phyloP scores from a whole-genome alignment of 2,329 filamentous ascomycete species.

The Coniochaeta ligniaria region DNA sequence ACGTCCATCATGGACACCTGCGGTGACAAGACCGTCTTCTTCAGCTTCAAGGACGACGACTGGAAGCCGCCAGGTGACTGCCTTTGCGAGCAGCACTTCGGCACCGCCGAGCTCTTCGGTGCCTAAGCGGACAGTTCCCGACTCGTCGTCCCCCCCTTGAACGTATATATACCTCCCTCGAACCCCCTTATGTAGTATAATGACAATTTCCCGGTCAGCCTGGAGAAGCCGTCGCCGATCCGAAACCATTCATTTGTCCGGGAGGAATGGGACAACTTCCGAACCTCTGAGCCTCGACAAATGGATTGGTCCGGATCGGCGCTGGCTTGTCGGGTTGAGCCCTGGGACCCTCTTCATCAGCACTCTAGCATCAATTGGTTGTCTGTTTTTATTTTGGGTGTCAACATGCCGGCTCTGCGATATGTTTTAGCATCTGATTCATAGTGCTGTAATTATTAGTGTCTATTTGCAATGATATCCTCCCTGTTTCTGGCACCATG shows the following conservation, averaged over 20 bases:
- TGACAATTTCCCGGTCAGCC: background rate
- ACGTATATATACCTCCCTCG: background rate
- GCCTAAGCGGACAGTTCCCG: background rate
- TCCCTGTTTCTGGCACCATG: background rate
- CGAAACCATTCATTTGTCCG: background rate
- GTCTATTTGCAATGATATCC: slow-evolving; percentile 21
- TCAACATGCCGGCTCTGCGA: slow-evolving; percentile 13
- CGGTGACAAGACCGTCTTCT: slow-evolving; percentile 68
- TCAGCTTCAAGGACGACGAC: slow-evolving; percentile 69
- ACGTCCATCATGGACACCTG: slow-evolving; percentile 57
- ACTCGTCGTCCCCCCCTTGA: background rate
- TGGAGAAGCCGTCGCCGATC: background rate
- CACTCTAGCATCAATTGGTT: background rate
- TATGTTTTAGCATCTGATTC: slow-evolving; percentile 27
- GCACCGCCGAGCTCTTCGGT: slow-evolving; percentile 48
- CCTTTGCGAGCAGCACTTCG: slow-evolving; percentile 76
- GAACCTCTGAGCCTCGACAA: background rate
- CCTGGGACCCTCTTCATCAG: background rate
- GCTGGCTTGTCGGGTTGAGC: background rate
- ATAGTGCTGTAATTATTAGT: slow-evolving; percentile 39
- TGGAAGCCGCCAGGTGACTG: slow-evolving; percentile 75
- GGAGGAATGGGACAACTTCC: background rate
- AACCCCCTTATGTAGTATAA: background rate
- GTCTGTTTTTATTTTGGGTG: background rate
- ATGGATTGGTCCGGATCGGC: background rate